Conservation (phyloP, 2,329 filamentous ascomycete species). For the Dactylellina drechsleri region DNA sequence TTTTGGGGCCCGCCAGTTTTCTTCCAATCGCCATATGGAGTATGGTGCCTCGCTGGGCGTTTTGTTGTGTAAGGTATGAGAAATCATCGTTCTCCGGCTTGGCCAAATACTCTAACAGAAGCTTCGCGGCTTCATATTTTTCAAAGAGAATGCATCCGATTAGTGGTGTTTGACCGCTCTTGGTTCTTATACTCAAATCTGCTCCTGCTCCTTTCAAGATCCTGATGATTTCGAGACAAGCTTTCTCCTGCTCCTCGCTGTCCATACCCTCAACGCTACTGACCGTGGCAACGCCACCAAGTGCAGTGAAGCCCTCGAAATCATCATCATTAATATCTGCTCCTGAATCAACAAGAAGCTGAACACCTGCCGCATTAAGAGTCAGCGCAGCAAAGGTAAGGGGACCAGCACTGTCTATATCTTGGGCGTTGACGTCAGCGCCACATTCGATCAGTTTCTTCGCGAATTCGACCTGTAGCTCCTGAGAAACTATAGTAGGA, state of each 20-base stretch:
- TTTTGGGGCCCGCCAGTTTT: not conserved
- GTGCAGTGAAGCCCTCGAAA: constrained; percentile 12
- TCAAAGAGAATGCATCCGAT: not conserved
- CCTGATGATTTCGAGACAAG: constrained; percentile 3
- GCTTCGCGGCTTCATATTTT: constrained; percentile 13
- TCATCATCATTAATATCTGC: constrained; percentile 35
- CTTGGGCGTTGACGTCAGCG: constrained; percentile 29
- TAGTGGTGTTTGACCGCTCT: constrained; percentile 10
- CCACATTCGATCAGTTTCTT: constrained; percentile 21
- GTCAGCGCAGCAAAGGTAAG: not conserved
- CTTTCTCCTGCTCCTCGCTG: not conserved
- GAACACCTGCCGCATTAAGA: constrained; percentile 11
- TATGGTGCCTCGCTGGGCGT: not conserved
- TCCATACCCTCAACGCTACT: not conserved
- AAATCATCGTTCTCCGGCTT: constrained; percentile 1
- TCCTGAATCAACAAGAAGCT: constrained; percentile 23
- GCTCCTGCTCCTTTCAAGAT: constrained; percentile 16
- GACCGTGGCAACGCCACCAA: not conserved
- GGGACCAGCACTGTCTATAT: constrained; percentile 17
- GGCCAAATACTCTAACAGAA: constrained; percentile 12
- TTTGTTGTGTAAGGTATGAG: constrained; percentile 13
- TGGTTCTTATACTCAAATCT: constrained; percentile 7
- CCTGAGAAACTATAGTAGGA: not conserved
- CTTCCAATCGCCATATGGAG: constrained; percentile 8
- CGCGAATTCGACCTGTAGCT: constrained; percentile 7